Conservation (phyloP, 768 basidiomycete species). For the Boletus pseudopeckii region DNA sequence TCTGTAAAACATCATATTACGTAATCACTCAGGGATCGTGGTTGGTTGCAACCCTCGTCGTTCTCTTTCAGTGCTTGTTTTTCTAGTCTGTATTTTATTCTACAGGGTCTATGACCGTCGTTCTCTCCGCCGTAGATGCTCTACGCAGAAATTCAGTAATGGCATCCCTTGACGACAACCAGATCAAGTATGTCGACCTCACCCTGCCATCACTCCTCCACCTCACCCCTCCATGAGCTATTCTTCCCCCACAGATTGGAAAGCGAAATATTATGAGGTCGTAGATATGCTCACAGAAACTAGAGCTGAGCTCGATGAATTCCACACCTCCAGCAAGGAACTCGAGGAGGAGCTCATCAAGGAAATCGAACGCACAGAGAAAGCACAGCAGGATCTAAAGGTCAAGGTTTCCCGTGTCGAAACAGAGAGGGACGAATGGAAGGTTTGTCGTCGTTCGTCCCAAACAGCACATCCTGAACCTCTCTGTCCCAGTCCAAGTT, state of each 20-base stretch:
- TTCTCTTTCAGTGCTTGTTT: constrained; percentile 3
- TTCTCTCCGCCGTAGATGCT: constrained; percentile 57
- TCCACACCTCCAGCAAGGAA: constrained; percentile 83
- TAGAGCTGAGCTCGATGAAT: constrained; percentile 81
- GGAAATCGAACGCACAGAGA: constrained; percentile 86
- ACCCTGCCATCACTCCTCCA: constrained; percentile 13
- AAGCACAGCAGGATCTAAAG: constrained; percentile 75
- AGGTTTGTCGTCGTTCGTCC: constrained; percentile 49
- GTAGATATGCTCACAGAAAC: constrained; percentile 84
- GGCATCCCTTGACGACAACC: constrained; percentile 61
- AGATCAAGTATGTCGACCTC: constrained; percentile 47
- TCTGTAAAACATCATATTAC: constrained; percentile 34
- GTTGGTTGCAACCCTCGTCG: constrained; percentile 5
- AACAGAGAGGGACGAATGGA: constrained; percentile 86
- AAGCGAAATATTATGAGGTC: constrained; percentile 75
- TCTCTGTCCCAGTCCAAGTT: constrained; percentile 60
- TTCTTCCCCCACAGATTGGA: constrained; percentile 66
- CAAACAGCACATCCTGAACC: not conserved
- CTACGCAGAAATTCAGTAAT: constrained; percentile 58
- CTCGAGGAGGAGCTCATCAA: constrained; percentile 91
- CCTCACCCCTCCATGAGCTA: constrained; percentile 41
- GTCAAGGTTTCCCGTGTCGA: constrained; percentile 69
- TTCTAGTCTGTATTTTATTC: constrained; percentile 23
- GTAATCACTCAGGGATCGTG: constrained; percentile 19
- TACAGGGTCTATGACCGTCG: constrained; percentile 51